Conservation (phyloP, 768 basidiomycete species). For the Favolaschia claudopus region DNA sequence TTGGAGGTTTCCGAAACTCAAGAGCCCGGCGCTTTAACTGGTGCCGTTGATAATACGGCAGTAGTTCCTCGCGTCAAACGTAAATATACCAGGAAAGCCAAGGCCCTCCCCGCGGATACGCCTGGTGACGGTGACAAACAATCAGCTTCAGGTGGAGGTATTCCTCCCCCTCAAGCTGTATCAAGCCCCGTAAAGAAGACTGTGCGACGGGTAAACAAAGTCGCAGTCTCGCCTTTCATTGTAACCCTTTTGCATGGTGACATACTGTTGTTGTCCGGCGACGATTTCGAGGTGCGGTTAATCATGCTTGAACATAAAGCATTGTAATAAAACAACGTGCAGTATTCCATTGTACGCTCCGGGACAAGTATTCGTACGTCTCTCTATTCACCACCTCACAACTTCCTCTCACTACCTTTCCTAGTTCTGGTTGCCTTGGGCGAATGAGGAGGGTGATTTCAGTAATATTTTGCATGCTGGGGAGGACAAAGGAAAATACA, state of each 20-base stretch:
- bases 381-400: neutral
- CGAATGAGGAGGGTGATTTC: neutral
- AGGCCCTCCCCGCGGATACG: too few relatives aligned
- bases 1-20: too few relatives aligned
- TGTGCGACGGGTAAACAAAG: neutral
- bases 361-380: conserved; percentile 54
- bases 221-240: conserved; percentile 32
- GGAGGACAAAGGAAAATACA: too few relatives aligned
- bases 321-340: conserved; percentile 8
- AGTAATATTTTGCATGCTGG: too few relatives aligned
- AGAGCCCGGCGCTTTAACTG: too few relatives aligned
- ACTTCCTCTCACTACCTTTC: neutral
- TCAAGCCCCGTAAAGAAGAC: neutral
- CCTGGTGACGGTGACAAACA: too few relatives aligned
- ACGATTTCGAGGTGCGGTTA: conserved; percentile 51
- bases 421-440: conserved; percentile 14
- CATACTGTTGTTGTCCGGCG: conserved; percentile 47
- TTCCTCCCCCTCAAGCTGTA: too few relatives aligned
- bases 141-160: too few relatives aligned
- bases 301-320: conserved; percentile 7
- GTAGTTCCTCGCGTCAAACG: too few relatives aligned
- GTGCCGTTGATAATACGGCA: too few relatives aligned
- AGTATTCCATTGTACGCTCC: conserved; percentile 54
- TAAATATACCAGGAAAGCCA: too few relatives aligned
- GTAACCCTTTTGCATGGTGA: conserved; percentile 55